phyloP scores from a whole-genome alignment of 2,329 filamentous ascomycete genomes.

The Neocucurbitaria cava region DNA sequence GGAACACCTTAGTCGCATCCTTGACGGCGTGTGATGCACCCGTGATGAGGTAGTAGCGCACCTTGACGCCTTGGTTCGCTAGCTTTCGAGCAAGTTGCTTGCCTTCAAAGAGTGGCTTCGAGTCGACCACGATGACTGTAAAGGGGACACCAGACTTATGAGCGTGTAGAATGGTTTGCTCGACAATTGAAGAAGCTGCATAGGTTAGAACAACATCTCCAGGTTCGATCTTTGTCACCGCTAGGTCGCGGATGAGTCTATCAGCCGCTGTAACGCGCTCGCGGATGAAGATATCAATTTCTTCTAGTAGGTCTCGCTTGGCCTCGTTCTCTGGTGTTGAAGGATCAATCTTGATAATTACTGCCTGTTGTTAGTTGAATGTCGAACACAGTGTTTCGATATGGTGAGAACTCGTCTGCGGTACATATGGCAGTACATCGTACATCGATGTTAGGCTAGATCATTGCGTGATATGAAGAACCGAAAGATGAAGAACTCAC shows the following conservation, averaged over 20 bases:
- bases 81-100: conserved; percentile 75
- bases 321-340: conserved; percentile 81
- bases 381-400: not conserved
- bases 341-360: conserved; percentile 89
- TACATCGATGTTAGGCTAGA: not conserved
- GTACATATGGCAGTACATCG: not conserved
- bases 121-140: conserved; percentile 84
- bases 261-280: conserved; percentile 90
- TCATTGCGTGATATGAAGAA: not conserved
- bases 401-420: too few species aligned
- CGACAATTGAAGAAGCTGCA: conserved; percentile 84
- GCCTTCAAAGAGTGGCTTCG: conserved; percentile 73
- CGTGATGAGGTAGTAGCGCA: conserved; percentile 82
- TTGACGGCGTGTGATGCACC: conserved; percentile 77
- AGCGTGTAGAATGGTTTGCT: conserved; percentile 79
- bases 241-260: conserved; percentile 80
- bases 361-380: conserved; percentile 37
- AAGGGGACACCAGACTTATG: conserved; percentile 74
- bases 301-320: conserved; percentile 77
- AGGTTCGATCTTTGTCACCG: conserved; percentile 75
- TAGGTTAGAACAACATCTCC: conserved; percentile 88
- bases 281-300: conserved; percentile 88
- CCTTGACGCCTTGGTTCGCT: conserved; percentile 71
- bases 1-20: conserved; percentile 74
- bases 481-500: conserved; percentile 18